Base-by-base conservation (phyloP, 2,329 filamentous ascomycete species). In the Ascochyta rabiei region DNA sequence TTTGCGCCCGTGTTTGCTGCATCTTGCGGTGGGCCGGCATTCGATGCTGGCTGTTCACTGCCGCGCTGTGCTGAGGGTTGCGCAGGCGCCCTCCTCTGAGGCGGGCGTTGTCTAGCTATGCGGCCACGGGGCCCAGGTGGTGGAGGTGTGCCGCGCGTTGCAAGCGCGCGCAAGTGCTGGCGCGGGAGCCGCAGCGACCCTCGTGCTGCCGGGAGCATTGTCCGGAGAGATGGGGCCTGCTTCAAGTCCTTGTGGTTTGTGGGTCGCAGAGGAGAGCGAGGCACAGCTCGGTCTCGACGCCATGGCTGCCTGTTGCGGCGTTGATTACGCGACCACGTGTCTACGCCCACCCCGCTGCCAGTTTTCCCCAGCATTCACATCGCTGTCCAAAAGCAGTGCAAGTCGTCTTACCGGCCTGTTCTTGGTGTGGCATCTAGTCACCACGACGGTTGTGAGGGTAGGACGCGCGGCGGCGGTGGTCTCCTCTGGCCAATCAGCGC, bases 171-270 rank as follows among this genome's bases (percentile, higher is more conserved):
- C 38, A 66, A 31, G 28, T 48, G 45, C 35, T 57, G 60, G 53
- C 67, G 68, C 24, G 72, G 66, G 38, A 71, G 59, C 41, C 67
- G 57, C 19, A 70, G 38, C 18, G 64, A 68, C 67, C 68, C 68
- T 39, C 70, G 63, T 33, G 67, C 58, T 49, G 54, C 47, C 19
- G 60, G 57, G 24, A 71, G 53, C 71, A 73, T 74, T 0, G 16
- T 46, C 9, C 6, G n/a, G n/a, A 16, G 2, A 21, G 18, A 15
- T n/a, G 4, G 13, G 4, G 28, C 4, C 28, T 13, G 12, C 12
- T 15, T 15, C 28, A 1, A 3, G 13, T 30, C 28, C 13, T 4
- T 3, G 12, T 13, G 13, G 28, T 15, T 30, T 15, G 12, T 30
- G 28, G 6, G 28, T 30, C 28, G 28, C 12, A 2, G 28, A 13